Percentiles rank a stretch among this genome's conserved stretches.
phyloP scores from a whole-genome alignment of 768 basidiomycete genomes.

The Naganishia friedmannii region DNA sequence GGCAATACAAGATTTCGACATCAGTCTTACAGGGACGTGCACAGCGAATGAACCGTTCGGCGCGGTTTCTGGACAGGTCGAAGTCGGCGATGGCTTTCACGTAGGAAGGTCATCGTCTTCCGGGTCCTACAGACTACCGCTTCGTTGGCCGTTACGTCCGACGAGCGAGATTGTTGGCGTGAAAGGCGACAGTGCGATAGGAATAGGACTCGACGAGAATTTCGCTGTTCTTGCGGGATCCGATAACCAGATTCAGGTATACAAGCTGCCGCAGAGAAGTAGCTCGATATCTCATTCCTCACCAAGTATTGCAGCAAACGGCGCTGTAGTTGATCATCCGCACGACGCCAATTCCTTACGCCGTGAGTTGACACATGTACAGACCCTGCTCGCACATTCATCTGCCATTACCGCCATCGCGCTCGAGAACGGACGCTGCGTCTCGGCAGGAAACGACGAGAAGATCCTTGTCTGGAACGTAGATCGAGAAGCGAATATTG shows the following conservation, averaged over 20 bases:
- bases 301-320: not conserved
- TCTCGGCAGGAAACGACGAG: slow-evolving; percentile 47
- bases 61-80: not conserved
- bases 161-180: slow-evolving; percentile 40
- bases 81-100: slow-evolving; percentile 32
- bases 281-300: not conserved
- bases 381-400: slow-evolving; percentile 47
- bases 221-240: slow-evolving; percentile 49
- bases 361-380: slow-evolving; percentile 41
- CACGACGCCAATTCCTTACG: not conserved
- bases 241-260: slow-evolving; percentile 51
- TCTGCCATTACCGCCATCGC: slow-evolving; percentile 45
- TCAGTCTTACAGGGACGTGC: slow-evolving; percentile 28
- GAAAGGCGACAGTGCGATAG: slow-evolving; percentile 39
- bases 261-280: slow-evolving; percentile 34
- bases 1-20: slow-evolving; percentile 46
- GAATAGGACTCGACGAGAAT: slow-evolving; percentile 44
- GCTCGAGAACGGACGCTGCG: slow-evolving; percentile 41
- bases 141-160: slow-evolving; percentile 29
- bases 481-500: slow-evolving; percentile 28
- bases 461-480: slow-evolving; percentile 49
- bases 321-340: not conserved
- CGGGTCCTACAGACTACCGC: not conserved
- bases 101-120: not conserved
- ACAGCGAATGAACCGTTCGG: not conserved